Base-by-base conservation (phyloP, 768 basidiomycete genomes). In the Baorangia bicolor region DNA sequence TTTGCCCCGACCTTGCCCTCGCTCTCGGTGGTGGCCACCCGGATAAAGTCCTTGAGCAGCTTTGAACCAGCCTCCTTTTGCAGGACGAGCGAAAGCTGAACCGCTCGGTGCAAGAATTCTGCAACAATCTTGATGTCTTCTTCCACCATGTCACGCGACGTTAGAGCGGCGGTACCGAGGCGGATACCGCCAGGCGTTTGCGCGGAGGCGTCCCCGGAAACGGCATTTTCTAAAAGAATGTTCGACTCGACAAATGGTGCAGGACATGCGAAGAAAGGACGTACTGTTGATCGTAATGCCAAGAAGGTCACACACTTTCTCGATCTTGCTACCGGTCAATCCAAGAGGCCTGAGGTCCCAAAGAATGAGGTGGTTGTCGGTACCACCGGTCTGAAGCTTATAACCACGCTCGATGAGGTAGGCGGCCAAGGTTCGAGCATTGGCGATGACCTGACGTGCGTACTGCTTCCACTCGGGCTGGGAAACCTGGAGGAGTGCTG, bases 111-210 rank as follows among this genome's bases (percentile, higher is more conserved):
- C 52, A 99, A 79, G 83, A 98, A 94, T 55, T 80, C 82, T 37
- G 88, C 97, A 51, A 98, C 94, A 55, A 82, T 70, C 71, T 89
- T 87, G 74, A 97, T 85, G 72, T 98, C 94, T 21, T 76, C 80
- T 73, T 96, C 92, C 50, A 74, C 75, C 94, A 99, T 94, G 75
- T 95, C 80, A 63, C 96, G 92, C 47, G 94, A 97, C 5, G 97
- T 98, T 35, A 99, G 74, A 12, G 96, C 94, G 23, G 94, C 86
- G 33, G 93, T 93, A 57, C 97, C 97, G 62, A 99, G 84, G 61
- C 97, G 93, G 69, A 99, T 95, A 62, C 97, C 97, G 64, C 96
- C 97, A 43, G 96, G 96, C 2, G 90, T 90, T 72, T 94, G 92
- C 1, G 96, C 97, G 48, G 93, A 96, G 39, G 88, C 88, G 73